Base-by-base conservation (phyloP, 768 basidiomycete species). In the Paxillus involutus region DNA sequence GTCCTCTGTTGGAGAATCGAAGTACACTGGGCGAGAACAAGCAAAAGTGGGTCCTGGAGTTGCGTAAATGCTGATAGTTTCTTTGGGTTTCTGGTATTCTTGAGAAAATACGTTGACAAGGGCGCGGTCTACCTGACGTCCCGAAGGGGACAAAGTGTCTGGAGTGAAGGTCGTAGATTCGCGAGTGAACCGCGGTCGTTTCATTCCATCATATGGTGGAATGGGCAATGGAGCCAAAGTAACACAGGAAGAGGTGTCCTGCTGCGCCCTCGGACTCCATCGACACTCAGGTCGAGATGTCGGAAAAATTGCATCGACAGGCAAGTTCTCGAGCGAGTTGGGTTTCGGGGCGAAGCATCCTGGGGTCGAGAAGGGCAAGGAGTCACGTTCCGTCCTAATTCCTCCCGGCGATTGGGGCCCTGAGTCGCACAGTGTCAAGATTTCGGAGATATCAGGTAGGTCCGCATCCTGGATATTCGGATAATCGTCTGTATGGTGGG, bases 1-100 rank as follows among this genome's bases (percentile, higher is more conserved):
- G 56, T 81, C 79, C 64, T 82, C 79, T 30, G 73, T 71, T 2
- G 80, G 80, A 2, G 78, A 80, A 61, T 82, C 79, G 59, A 80
- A 80, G 65, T 81, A 79, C 33, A 80, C 62, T 6, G 72, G 65
- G 21, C 57, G 69, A 44, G 70, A 68, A 40, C 55, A 59, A 41
- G 61, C 41, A 62, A 59, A 63, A 47, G 60, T 71, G 36, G 81
- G 80, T 24, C 81, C 80, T 36, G 84, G 83, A 45, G 78, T 80
- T n/a, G 72, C 67, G 59, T 75, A 83, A 47, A 68, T 47, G 53
- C 59, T 60, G 46, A 53, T 16, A 17, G 21, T 44, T 41, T 53
- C 45, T 30, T 53, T n/a, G 21, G 32, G 50, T 12, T 39, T 46
- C 43, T 33, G 44, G 50, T 46, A 52, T 17, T 35, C 24, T 44